Base-by-base conservation (phyloP, 2,329 filamentous ascomycete species). In the Sordariomycetes sp. region DNA sequence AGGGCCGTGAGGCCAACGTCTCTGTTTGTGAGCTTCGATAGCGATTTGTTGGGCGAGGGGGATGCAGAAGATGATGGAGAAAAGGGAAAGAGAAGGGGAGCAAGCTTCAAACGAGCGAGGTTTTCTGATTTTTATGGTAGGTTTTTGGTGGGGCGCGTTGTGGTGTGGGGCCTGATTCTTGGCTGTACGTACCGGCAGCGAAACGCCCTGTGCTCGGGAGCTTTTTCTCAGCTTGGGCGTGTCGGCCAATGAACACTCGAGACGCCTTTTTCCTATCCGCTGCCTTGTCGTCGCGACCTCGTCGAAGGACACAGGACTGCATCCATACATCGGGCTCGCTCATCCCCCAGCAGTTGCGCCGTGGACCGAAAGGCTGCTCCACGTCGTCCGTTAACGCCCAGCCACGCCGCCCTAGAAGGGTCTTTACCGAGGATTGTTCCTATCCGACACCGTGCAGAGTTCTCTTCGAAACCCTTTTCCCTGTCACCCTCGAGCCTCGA, bases 41-140 rank as follows among this genome's bases (percentile, higher is more conserved):
- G 91, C 92, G 92, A 96, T 96, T 90, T 90, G 90, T 96, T 84
- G 90, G 91, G 81, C 91, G 91, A 96, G 90, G 84, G 87, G 85
- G 84, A 82, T 82, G 76, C 74, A 68, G 70, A 70, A 66, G 20
- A 66, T 42, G 56, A 66, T 70, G 66, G 70, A 64, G 65, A 65
- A 67, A 61, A 58, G 63, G 64, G 62, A 61, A 66, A 63, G 63
- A 45, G 53, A 56, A 56, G 60, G 22, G 57, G 51, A 42, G 17
- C 24, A 53, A 60, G 62, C 62, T 61, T 63, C 52, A 15, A 54
- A 17, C 45, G 7, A 10, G 25, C 8, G 34, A 53, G 36, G 25
- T 56, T 57, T 42, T 53, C 17, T 6, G 10, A 36, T 57, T 57
- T 53, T 57, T 57, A 53, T 53, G 50, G 55, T 42, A 15, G 28